phyloP scores from a whole-genome alignment of 306 rosid genomes.

The Sicyos baderoa region DNA sequence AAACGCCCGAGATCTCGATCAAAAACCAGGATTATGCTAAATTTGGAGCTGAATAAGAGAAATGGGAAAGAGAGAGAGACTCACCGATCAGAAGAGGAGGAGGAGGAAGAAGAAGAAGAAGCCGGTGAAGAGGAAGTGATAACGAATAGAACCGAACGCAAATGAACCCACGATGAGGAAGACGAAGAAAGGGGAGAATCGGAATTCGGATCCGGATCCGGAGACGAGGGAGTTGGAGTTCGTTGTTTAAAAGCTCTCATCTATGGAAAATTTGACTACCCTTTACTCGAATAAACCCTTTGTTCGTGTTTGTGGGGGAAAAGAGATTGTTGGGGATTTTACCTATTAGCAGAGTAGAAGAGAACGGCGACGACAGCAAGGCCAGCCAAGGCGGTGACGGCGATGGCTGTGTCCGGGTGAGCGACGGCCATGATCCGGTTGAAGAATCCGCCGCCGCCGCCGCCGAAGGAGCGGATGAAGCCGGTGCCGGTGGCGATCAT shows the following conservation, averaged over 20 bases:
- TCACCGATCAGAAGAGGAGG: slow-evolving; percentile 91
- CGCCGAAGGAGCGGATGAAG: slow-evolving; percentile 35
- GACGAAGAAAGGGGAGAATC: slow-evolving; percentile 31
- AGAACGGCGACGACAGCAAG: slow-evolving; percentile 45
- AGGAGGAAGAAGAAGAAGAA: slow-evolving; percentile 78
- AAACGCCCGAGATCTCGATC: slow-evolving; percentile 48
- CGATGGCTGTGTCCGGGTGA: slow-evolving; percentile 34
- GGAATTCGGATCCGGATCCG: slow-evolving; percentile 25
- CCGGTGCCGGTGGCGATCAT: slow-evolving; percentile 50
- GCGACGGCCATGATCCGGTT: slow-evolving; percentile 32
- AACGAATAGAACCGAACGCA: slow-evolving; percentile 97
- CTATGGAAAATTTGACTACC: slow-evolving; percentile 27
- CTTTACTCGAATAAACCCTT: not conserved
- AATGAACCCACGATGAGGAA: slow-evolving; percentile 84
- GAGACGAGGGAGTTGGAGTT: slow-evolving; percentile 57
- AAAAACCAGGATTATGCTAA: slow-evolving; percentile 33
- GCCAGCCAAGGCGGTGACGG: slow-evolving; percentile 66
- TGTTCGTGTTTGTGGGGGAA: not conserved
- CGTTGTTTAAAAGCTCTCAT: slow-evolving; percentile 81
- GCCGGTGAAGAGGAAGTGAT: slow-evolving; percentile 97
- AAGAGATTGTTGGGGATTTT: slow-evolving; percentile 23
- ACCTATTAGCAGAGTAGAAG: slow-evolving; percentile 69
- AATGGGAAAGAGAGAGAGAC: slow-evolving; percentile 36
- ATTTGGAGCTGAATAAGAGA: slow-evolving; percentile 27
- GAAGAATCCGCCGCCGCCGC: slow-evolving; percentile 27